phyloP scores from a whole-genome alignment of 148 eudicot genomes.

The Camellia japonica region DNA sequence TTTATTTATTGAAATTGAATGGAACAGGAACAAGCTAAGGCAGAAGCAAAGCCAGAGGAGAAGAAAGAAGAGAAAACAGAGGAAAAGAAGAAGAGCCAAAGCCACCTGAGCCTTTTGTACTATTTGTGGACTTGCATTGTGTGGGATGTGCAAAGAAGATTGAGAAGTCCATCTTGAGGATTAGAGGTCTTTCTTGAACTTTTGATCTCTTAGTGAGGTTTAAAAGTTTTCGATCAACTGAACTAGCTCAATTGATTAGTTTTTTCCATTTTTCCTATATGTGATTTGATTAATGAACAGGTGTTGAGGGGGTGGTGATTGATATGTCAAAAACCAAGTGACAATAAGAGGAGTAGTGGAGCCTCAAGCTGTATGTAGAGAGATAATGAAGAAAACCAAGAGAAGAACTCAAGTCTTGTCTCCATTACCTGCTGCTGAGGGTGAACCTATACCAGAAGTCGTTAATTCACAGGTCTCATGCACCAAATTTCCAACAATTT shows the following conservation, averaged over 20 bases:
- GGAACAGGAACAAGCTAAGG: slow-evolving; percentile 45
- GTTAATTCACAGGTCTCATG: slow-evolving; percentile 69
- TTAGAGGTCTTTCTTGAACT: slow-evolving; percentile 47
- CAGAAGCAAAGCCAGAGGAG: slow-evolving; percentile 10
- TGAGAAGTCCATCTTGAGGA: slow-evolving; percentile 64
- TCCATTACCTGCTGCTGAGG: slow-evolving; percentile 78
- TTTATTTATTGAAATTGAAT: background rate
- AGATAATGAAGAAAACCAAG: slow-evolving; percentile 71
- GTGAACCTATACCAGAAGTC: slow-evolving; percentile 71
- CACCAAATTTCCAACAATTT: too few relatives aligned
- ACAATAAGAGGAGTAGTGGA: slow-evolving; percentile 86
- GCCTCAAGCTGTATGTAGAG: slow-evolving; percentile 66
- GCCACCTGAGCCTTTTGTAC: slow-evolving; percentile 65
- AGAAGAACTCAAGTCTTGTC: slow-evolving; percentile 74
- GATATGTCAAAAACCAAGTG: slow-evolving; percentile 79
- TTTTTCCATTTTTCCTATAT: too few relatives aligned
- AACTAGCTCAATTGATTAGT: too few relatives aligned
- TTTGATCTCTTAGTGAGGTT: background rate
- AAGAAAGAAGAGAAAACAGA: slow-evolving; percentile 29
- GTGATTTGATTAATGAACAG: slow-evolving; percentile 30
- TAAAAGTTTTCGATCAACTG: too few relatives aligned
- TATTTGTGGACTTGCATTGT: slow-evolving; percentile 87
- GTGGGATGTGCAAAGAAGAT: slow-evolving; percentile 97
- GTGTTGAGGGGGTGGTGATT: slow-evolving; percentile 73
- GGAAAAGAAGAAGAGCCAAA: slow-evolving; percentile 46